These are phyloP conservation scores for Aureobasidium mangrovei DNA, from an alignment of 2,329 filamentous ascomycete species.

Conservation along the genomic window DNA sequence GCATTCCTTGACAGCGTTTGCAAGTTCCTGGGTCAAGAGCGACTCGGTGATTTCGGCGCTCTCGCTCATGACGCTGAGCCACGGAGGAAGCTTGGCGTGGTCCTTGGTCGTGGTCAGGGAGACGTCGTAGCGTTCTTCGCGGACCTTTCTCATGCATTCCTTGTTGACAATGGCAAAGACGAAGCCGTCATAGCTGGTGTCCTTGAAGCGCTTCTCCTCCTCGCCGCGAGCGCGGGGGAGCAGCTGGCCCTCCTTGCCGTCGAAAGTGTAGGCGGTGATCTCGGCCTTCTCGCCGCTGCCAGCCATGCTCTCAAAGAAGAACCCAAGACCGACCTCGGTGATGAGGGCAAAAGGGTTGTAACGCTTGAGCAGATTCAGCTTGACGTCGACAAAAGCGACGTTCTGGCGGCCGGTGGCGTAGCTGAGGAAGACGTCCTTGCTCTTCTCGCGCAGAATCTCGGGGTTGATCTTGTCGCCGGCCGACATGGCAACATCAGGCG, in stretches of 20 bases:
- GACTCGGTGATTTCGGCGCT: conserved; percentile 87
- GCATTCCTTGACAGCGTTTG: conserved; percentile 66
- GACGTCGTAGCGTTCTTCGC: conserved; percentile 89
- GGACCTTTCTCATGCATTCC: conserved; percentile 78
- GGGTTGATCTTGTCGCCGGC: conserved; percentile 37
- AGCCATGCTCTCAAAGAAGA: conserved; percentile 71
- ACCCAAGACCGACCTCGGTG: conserved; percentile 60
- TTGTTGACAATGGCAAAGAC: conserved; percentile 96
- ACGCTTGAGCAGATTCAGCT: conserved; percentile 70
- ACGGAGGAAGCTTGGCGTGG: conserved; percentile 75
- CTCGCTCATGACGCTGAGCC: conserved; percentile 94
- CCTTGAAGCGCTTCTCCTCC: conserved; percentile 50
- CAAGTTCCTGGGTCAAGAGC: conserved; percentile 78
- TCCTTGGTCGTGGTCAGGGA: conserved; percentile 92
- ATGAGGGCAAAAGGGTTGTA: conserved; percentile 67
- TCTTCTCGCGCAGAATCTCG: conserved; percentile 71
- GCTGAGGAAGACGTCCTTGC: conserved; percentile 72
- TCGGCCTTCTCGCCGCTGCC: conserved; percentile 65
- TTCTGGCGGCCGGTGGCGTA: conserved; percentile 93
- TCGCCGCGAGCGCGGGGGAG: conserved; percentile 55
- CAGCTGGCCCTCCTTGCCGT: conserved; percentile 76
- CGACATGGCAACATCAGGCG: conserved; percentile 28
- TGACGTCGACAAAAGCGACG: conserved; percentile 80
- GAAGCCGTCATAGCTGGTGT: conserved; percentile 72
- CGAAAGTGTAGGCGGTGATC: conserved; percentile 76